Evolutionary conservation across 352 stramenopile species (phyloP), one percentile per base, ranked within the genome.

Genomic region (Nothophytophthora sp.): DNA sequence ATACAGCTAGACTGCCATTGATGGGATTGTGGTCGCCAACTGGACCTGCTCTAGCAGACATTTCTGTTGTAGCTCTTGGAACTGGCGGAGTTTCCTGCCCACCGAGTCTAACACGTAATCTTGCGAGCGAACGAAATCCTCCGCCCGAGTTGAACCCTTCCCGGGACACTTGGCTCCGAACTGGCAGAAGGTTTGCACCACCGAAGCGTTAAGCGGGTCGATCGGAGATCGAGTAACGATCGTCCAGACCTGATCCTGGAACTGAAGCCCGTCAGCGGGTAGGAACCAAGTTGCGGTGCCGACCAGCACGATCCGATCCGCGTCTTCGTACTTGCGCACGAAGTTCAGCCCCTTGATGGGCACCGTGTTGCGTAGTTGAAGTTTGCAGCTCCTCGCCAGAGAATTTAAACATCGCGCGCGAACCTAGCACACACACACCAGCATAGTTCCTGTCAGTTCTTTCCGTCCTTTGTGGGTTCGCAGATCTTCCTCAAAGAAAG

Each of bases 261-360:
- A 64, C 49, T 64, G 40, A 16, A 54, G 23, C 10, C 48, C 33
- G 4, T 39, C 41, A 24, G 39, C 57, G 11, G 46, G 40, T 11
- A 64, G 55, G 2, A 60, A 42, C 23, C 52, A 48, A 4, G 42
- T 50, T 3, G 48, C 41, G 15, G n/a, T 35, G 8, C 49, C 34
- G 1, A 64, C 55, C 3, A 64, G 24, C 10, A 64, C 49, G 16
- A 47, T 40, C 28, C 55, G 48, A 22, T 60, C 30, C 16, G 22
- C 13, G 39, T 64, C 55, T 13, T 60, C 50, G 37, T 48, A 64
- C 16, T 43, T 45, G 24, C 55, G 55, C 38, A 55, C 45, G 9
- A 60, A 55, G 5, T 49, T 44, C 12, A 64, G 35, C 2, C 49
- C 55, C 12, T 53, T 44, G 18, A 59, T 18, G 15, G 9, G 16